A percentile compares a stretch with the other conserved stretches of the same genome.
These are phyloP conservation scores for Wolfiporia cocos DNA, from an alignment of 1,284 basidiomycete genomes.

Conservation along the genomic window DNA sequence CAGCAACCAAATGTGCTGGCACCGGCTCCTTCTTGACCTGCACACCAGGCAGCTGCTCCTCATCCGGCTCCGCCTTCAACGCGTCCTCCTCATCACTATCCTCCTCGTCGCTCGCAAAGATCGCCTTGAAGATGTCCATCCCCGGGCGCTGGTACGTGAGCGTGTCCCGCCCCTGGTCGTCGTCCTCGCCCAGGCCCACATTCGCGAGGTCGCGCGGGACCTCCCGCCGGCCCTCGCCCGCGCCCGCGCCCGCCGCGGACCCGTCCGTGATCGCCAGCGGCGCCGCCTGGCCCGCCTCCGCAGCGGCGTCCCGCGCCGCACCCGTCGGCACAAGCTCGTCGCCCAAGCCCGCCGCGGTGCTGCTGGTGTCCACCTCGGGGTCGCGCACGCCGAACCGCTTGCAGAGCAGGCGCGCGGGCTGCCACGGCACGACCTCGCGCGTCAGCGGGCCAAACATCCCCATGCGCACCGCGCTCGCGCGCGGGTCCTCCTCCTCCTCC, in stretches of 20 bases:
- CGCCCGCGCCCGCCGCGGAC: conserved; percentile 9
- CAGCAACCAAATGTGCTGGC: conserved; percentile 12
- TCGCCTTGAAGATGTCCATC: conserved; percentile 94
- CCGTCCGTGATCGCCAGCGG: conserved; percentile 20
- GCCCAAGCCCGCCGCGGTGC: conserved; percentile 13
- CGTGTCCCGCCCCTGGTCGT: conserved; percentile 79
- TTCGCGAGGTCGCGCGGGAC: conserved; percentile 59
- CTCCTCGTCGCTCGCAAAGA: conserved; percentile 88
- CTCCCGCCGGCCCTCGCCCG: too few species aligned
- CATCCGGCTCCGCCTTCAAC: conserved; percentile 1
- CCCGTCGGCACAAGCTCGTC: conserved; percentile 14
- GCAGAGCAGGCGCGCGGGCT: conserved; percentile 79
- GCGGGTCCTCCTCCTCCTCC: conserved; percentile 57
- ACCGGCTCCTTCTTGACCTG: conserved; percentile 4
- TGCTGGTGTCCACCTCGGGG: conserved; percentile 41
- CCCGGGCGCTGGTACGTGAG: conserved; percentile 83
- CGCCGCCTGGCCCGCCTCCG: conserved; percentile 7
- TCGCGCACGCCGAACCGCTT: conserved; percentile 94
- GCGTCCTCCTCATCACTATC: conserved; percentile 63
- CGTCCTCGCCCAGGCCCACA: conserved; percentile 85
- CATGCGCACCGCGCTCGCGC: conserved; percentile 73
- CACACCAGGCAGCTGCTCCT: background rate
- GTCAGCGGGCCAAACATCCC: conserved; percentile 90
- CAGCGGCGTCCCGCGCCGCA: conserved; percentile 1
- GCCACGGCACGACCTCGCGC: conserved; percentile 69